Evolutionary conservation across 2,329 filamentous ascomycete genomes (phyloP).

Genomic region (Lomentospora prolificans): DNA sequence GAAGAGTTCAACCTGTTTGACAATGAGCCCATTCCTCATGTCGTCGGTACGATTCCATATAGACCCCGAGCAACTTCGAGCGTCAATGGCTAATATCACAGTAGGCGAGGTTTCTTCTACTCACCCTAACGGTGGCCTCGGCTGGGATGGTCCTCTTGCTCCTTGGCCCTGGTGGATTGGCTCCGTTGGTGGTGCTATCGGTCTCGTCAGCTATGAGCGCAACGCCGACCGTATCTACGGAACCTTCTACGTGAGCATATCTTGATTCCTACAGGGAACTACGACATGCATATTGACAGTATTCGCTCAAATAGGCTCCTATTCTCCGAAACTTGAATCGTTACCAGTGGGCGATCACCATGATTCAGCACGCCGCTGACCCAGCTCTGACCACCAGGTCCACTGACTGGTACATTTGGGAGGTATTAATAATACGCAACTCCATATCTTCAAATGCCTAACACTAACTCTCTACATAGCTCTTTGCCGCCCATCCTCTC

Average conservation of each 20-base stretch:
- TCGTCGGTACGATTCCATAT: slow-evolving; percentile 14
- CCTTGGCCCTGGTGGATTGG: slow-evolving; percentile 48
- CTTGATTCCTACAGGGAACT: no score
- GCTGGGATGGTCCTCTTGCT: slow-evolving; percentile 34
- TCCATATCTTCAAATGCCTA: not conserved
- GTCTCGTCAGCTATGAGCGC: slow-evolving; percentile 53
- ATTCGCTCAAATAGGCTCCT: no score
- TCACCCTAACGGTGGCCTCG: slow-evolving; percentile 40
- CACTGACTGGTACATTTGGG: slow-evolving; percentile 40
- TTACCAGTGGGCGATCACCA: slow-evolving; percentile 43
- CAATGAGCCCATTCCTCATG: slow-evolving; percentile 26
- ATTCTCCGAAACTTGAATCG: slow-evolving; percentile 38
- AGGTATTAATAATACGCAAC: slow-evolving; percentile 12
- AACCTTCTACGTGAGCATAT: slow-evolving; percentile 32
- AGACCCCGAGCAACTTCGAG: not conserved
- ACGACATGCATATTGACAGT: no score
- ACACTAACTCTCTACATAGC: slow-evolving; percentile 15
- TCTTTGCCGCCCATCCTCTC: slow-evolving; percentile 35
- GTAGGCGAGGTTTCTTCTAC: slow-evolving; percentile 41
- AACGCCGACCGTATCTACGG: slow-evolving; percentile 50
- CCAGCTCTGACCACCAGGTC: slow-evolving; percentile 36
- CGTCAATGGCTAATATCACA: no score
- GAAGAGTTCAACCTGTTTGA: slow-evolving; percentile 43
- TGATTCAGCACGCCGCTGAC: slow-evolving; percentile 38
- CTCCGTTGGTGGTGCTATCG: slow-evolving; percentile 54